These are phyloP conservation scores for Fonsecaea nubica DNA, from an alignment of 2,329 filamentous ascomycete species.

Conservation along the genomic window DNA sequence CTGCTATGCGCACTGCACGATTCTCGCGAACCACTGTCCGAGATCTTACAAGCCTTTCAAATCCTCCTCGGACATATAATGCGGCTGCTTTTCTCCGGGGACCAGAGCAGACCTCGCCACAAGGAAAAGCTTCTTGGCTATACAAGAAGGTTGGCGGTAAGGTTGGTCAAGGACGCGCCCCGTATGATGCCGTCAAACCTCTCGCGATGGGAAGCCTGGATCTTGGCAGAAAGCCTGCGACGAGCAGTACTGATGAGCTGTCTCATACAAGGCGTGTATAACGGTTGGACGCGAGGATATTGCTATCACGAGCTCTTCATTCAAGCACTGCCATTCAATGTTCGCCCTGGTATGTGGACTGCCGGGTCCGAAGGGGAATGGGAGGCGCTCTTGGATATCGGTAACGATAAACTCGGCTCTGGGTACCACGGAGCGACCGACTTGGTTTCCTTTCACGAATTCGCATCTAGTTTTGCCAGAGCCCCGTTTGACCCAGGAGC, in stretches of 20 bases:
- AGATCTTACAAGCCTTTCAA: constrained; percentile 13
- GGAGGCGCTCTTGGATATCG: background rate
- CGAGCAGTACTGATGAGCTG: constrained; percentile 16
- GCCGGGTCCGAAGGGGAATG: constrained; percentile 13
- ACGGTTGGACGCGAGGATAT: constrained; percentile 6
- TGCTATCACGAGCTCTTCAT: constrained; percentile 19
- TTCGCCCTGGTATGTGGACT: constrained; percentile 7
- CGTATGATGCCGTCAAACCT: constrained; percentile 1
- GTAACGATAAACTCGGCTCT: background rate
- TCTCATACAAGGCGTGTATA: constrained; percentile 15
- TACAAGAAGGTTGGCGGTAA: constrained; percentile 10
- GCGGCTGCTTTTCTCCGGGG: constrained; percentile 3
- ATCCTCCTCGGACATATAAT: constrained; percentile 5
- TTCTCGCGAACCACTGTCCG: constrained; percentile 5
- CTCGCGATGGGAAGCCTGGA: constrained; percentile 16
- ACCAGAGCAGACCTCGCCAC: background rate
- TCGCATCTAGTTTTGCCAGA: constrained; percentile 8
- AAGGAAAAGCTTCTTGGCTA: constrained; percentile 7
- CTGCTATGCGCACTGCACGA: constrained; percentile 1
- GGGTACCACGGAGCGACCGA: background rate
- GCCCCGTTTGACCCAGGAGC: constrained; percentile 11
- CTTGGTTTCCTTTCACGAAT: constrained; percentile 13
- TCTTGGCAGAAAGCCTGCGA: constrained; percentile 17
- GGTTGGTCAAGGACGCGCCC: constrained; percentile 5
- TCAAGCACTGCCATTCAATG: constrained; percentile 19